phyloP scores from a whole-genome alignment of 768 basidiomycete genomes.

The Xerocomus potaroensis region DNA sequence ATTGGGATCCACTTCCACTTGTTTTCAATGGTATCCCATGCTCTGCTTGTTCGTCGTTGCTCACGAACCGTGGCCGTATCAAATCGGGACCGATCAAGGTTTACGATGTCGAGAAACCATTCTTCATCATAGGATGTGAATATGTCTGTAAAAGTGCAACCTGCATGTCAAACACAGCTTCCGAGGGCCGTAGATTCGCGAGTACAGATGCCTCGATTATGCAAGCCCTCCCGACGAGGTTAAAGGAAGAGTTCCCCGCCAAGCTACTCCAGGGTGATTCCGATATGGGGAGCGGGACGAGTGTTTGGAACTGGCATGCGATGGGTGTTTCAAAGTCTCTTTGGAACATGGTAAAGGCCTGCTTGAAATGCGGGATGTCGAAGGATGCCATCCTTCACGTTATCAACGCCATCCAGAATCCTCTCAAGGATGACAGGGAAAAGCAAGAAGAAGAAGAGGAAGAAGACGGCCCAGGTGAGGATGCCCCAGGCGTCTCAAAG shows the following conservation, averaged over 20 bases:
- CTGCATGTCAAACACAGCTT: conserved; percentile 41
- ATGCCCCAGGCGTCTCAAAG: conserved; percentile 18
- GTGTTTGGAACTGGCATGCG: conserved; percentile 76
- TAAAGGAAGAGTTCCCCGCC: conserved; percentile 74
- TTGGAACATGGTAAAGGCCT: conserved; percentile 70
- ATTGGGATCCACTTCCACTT: conserved; percentile 82
- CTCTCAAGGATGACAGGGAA: conserved; percentile 33
- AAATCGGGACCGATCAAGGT: conserved; percentile 71
- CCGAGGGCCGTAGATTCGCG: conserved; percentile 63
- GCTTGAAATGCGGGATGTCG: conserved; percentile 52
- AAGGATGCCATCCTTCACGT: conserved; percentile 60
- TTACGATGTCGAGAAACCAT: conserved; percentile 75
- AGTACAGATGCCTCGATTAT: conserved; percentile 71
- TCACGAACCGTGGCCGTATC: conserved; percentile 69
- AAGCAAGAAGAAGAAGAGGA: conserved; percentile 32
- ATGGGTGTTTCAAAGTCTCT: conserved; percentile 65
- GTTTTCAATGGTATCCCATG: conserved; percentile 81
- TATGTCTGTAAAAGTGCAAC: conserved; percentile 57
- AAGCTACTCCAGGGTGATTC: conserved; percentile 52
- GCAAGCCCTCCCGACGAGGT: conserved; percentile 59
- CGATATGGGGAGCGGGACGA: conserved; percentile 53
- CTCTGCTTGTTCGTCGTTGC: conserved; percentile 55
- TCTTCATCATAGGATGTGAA: conserved; percentile 83
- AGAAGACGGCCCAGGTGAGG: conserved; percentile 32
- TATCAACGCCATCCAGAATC: conserved; percentile 52